Percentiles rank a stretch among this genome's conserved stretches.
Evolutionary conservation across 371 early-diverging fungal genomes (phyloP).

Genomic region (Circinella umbellata): DNA sequence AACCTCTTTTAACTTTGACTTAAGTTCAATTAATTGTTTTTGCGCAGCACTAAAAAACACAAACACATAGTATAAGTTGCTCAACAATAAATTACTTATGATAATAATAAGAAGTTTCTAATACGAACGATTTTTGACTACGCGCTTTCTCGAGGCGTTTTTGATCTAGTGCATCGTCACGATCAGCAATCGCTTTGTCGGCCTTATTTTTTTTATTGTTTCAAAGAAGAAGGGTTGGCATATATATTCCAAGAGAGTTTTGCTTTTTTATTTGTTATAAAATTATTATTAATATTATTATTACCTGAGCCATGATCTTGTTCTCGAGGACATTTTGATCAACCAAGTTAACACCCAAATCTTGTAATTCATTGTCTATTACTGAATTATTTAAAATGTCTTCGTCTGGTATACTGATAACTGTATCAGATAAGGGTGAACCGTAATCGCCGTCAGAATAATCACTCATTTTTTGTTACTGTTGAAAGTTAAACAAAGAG

Average conservation of each 20-base stretch:
- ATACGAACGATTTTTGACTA: conserved; percentile 44
- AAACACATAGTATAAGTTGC: neutral
- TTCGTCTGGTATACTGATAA: conserved; percentile 7
- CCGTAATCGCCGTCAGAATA: neutral
- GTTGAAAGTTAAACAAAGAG: neutral
- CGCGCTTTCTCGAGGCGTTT: conserved; percentile 58
- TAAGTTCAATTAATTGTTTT: conserved; percentile 40
- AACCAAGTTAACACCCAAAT: conserved; percentile 60
- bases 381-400: neutral
- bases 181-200: conserved; percentile 59
- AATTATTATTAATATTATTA: neutral
- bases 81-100: neutral
- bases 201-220: conserved; percentile 39
- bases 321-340: conserved; percentile 70
- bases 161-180: conserved; percentile 59
- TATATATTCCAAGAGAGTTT: neutral
- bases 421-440: neutral
- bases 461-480: conserved; percentile 4
- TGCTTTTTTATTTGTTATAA: neutral
- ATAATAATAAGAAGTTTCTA: neutral
- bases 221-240: neutral
- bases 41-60: conserved; percentile 26
- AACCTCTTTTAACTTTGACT: conserved; percentile 44
- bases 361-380: conserved; percentile 24
- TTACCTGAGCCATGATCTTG: conserved; percentile 67